These are phyloP conservation scores for Teratosphaeriaceae sp. DNA, from an alignment of 2,329 filamentous ascomycete genomes.

Conservation along the genomic window DNA sequence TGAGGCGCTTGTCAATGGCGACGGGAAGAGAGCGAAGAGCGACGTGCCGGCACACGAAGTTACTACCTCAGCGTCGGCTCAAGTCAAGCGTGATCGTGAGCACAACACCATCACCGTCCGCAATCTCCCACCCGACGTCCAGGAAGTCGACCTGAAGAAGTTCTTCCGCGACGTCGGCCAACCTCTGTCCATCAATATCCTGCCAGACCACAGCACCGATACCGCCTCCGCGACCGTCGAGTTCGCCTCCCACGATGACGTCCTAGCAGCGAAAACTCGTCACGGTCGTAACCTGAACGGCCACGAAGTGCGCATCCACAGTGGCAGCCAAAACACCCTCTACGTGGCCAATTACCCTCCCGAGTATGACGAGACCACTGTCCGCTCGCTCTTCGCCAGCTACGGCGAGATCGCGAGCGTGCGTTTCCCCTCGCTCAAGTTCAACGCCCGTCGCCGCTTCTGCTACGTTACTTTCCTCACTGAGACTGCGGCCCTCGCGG, in stretches of 20 bases:
- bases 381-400: constrained; percentile 60
- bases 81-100: constrained; percentile 75
- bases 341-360: constrained; percentile 89
- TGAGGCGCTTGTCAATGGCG: constrained; percentile 43
- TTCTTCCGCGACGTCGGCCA: constrained; percentile 90
- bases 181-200: constrained; percentile 68
- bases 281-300: constrained; percentile 74
- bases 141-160: constrained; percentile 68
- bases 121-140: constrained; percentile 64
- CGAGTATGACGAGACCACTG: constrained; percentile 62
- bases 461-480: constrained; percentile 90
- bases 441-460: constrained; percentile 81
- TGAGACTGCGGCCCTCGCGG: constrained; percentile 56
- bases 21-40: constrained; percentile 60
- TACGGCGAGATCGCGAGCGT: constrained; percentile 80
- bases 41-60: constrained; percentile 30
- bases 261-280: constrained; percentile 70
- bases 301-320: constrained; percentile 63
- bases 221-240: constrained; percentile 71
- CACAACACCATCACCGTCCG: constrained; percentile 78
- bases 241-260: constrained; percentile 75
- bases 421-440: constrained; percentile 86
- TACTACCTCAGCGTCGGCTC: constrained; percentile 27
- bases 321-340: constrained; percentile 72
- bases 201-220: constrained; percentile 55